Evolutionary conservation across 495 filamentous ascomycete genomes (phyloP).

Genomic region (Neurospora sp.): DNA sequence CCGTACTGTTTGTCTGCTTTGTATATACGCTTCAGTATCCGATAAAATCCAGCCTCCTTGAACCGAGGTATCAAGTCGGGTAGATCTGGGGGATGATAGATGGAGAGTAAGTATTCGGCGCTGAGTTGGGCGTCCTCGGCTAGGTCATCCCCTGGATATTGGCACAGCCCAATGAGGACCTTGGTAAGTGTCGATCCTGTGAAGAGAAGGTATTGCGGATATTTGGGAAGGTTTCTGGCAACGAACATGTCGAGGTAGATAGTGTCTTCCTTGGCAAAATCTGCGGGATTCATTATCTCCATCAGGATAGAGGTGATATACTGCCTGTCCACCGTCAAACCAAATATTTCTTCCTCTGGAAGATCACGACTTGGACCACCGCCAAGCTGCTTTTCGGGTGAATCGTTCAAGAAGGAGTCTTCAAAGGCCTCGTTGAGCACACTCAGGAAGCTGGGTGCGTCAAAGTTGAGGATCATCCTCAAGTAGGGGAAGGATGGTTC

Average conservation of each 20-base stretch:
- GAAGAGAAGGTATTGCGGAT: constrained; percentile 87
- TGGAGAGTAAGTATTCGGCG: constrained; percentile 85
- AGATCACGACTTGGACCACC: constrained; percentile 39
- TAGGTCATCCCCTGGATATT: constrained; percentile 69
- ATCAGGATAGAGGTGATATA: constrained; percentile 82
- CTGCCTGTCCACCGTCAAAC: constrained; percentile 74
- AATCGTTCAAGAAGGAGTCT: constrained; percentile 81
- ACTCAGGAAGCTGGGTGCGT: constrained; percentile 85
- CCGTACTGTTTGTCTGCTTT: constrained; percentile 70
- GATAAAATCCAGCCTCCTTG: constrained; percentile 73
- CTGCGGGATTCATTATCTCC: constrained; percentile 68
- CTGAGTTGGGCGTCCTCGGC: constrained; percentile 93
- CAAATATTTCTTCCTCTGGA: constrained; percentile 54
- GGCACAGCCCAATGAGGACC: constrained; percentile 72
- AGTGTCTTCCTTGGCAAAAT: constrained; percentile 69
- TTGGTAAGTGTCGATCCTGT: constrained; percentile 75
- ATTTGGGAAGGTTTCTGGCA: constrained; percentile 91
- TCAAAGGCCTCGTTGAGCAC: constrained; percentile 97
- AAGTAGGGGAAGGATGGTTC: constrained; percentile 76
- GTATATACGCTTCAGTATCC: constrained; percentile 88
- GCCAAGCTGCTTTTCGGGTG: constrained; percentile 44
- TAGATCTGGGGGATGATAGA: constrained; percentile 83
- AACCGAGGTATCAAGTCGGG: constrained; percentile 65
- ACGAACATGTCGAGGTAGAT: constrained; percentile 98
- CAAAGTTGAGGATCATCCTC: constrained; percentile 72